A percentile compares a stretch with the other conserved stretches of the same genome.
These are phyloP conservation scores for Lepidium didymum DNA, from an alignment of 345 rosid species.

Conservation along the genomic window DNA sequence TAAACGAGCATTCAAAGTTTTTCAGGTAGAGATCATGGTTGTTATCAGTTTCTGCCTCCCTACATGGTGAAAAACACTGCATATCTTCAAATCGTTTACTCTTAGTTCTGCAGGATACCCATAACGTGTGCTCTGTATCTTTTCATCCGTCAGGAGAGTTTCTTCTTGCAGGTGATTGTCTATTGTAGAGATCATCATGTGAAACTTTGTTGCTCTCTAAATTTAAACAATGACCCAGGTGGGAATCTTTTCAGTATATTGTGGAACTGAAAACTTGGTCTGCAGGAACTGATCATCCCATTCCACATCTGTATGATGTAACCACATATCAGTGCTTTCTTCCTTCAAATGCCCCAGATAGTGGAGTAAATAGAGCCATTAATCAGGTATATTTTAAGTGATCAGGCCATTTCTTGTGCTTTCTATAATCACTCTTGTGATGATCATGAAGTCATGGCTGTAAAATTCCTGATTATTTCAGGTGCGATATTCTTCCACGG, in stretches of 20 bases:
- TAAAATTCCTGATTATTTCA: slow-evolving; percentile 26
- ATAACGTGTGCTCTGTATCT: slow-evolving; percentile 71
- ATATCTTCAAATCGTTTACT: not conserved
- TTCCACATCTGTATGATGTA: slow-evolving; percentile 78
- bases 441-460: slow-evolving; percentile 6
- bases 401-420: not conserved
- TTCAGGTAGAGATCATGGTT: slow-evolving; percentile 47
- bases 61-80: not conserved
- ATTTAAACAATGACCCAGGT: not conserved
- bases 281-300: slow-evolving; percentile 77
- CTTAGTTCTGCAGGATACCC: slow-evolving; percentile 56
- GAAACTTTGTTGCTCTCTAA: not conserved
- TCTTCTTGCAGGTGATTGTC: slow-evolving; percentile 56
- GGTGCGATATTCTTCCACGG: slow-evolving; percentile 84
- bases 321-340: slow-evolving; percentile 69
- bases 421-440: not conserved
- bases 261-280: not conserved
- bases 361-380: slow-evolving; percentile 60
- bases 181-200: not conserved
- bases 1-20: slow-evolving; percentile 75
- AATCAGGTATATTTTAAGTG: slow-evolving; percentile 50
- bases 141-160: slow-evolving; percentile 86
- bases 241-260: not conserved
- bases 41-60: not conserved
- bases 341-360: slow-evolving; percentile 52